Evolutionary conservation across 352 stramenopile genomes (phyloP).

Genomic region (Plasmopara halstedii): DNA sequence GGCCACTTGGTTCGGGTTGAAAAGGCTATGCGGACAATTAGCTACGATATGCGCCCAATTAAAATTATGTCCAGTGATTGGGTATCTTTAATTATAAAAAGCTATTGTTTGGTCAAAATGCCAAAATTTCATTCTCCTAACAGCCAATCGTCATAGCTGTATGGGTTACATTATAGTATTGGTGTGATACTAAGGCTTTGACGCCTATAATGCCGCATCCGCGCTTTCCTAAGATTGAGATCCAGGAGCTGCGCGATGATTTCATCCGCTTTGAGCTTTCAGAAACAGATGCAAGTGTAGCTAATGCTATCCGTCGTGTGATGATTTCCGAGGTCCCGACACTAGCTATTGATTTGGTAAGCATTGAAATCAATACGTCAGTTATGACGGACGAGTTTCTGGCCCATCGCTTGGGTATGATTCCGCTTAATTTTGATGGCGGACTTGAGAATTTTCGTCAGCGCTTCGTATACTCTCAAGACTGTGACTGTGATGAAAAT

Average conservation of each 20-base stretch:
- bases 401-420: conserved; percentile 95
- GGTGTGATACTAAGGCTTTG: too few relatives aligned
- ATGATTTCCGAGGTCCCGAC: conserved; percentile 98
- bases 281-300: conserved; percentile 94
- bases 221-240: conserved; percentile 91
- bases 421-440: conserved; percentile 89
- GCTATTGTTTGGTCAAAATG: neutral
- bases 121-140: neutral
- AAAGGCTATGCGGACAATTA: neutral
- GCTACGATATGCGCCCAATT: too few relatives aligned
- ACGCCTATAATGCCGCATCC: conserved; percentile 78
- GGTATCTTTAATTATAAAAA: too few relatives aligned
- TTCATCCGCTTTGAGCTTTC: conserved; percentile 97
- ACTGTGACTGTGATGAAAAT: conserved; percentile 93
- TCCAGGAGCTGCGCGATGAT: conserved; percentile 91
- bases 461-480: conserved; percentile 84
- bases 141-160: neutral
- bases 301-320: conserved; percentile 95
- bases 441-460: conserved; percentile 85
- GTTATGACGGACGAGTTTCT: conserved; percentile 99
- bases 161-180: neutral
- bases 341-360: conserved; percentile 98
- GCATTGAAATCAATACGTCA: conserved; percentile 95
- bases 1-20: conserved; percentile 37
- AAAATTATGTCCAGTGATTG: too few relatives aligned